Evolutionary conservation across 2,329 filamentous ascomycete genomes (phyloP).

Genomic region (Coccinonectria pachysandricola): DNA sequence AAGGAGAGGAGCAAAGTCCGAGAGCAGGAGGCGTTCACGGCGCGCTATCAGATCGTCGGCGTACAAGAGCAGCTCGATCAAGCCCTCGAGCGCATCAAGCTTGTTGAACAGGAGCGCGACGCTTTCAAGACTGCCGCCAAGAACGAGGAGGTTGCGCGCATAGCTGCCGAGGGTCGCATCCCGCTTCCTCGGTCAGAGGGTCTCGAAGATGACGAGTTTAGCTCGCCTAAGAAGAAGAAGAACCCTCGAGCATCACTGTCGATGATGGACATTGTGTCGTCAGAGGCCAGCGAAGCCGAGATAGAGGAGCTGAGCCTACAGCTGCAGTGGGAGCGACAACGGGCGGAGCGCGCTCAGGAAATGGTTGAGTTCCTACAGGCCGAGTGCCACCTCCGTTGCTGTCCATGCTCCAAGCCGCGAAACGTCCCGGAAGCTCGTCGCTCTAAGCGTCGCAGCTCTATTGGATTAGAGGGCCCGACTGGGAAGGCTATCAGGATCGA

Average conservation of each 20-base stretch:
- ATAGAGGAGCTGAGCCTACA: constrained; percentile 45
- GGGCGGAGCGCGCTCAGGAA: constrained; percentile 59
- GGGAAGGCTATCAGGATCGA: constrained; percentile 28
- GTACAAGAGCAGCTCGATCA: constrained; percentile 58
- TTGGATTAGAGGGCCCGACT: constrained; percentile 15
- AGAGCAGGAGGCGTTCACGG: constrained; percentile 60
- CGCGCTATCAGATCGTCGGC: constrained; percentile 54
- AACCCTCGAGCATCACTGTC: constrained; percentile 37
- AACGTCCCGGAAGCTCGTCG: constrained; percentile 9
- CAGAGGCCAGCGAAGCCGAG: constrained; percentile 45
- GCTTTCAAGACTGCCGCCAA: constrained; percentile 61
- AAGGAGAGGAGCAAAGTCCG: constrained; percentile 49
- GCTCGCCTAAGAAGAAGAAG: constrained; percentile 40
- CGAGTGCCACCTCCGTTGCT: constrained; percentile 61
- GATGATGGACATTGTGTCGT: constrained; percentile 41
- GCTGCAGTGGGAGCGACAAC: constrained; percentile 48
- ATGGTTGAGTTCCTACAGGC: constrained; percentile 67
- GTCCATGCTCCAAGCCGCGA: constrained; percentile 42
- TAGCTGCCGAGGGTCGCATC: constrained; percentile 61
- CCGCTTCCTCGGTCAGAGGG: constrained; percentile 48
- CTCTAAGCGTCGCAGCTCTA: constrained; percentile 15
- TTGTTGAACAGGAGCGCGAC: constrained; percentile 65
- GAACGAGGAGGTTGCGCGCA: constrained; percentile 62
- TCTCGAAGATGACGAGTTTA: constrained; percentile 51
- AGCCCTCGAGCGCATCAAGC: constrained; percentile 50